Percentiles rank a stretch among this genome's conserved stretches.
Evolutionary conservation across 108 stramenopile genomes (phyloP).

Genomic region (Nitzschia palea): DNA sequence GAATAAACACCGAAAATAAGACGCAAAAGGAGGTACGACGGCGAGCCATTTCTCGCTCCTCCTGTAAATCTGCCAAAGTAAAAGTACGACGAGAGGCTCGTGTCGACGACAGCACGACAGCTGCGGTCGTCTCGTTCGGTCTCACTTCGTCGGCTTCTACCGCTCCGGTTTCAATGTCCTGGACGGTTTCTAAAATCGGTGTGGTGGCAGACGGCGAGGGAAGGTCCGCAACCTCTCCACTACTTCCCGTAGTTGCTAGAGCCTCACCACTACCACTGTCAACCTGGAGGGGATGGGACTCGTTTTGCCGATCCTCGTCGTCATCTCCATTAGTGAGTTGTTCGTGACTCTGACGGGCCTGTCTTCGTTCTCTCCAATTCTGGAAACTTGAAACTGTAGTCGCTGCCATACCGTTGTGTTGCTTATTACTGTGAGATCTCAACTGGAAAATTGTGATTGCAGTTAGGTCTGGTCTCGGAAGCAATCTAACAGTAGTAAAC

Average conservation of each 20-base stretch:
- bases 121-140: not conserved
- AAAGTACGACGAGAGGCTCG: constrained; percentile 12
- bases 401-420: too few species aligned
- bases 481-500: too few species aligned
- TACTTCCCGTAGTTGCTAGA: not conserved
- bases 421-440: too few species aligned
- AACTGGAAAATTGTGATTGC: too few species aligned
- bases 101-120: not conserved
- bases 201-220: not conserved
- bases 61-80: constrained; percentile 53
- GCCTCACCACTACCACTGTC: not conserved
- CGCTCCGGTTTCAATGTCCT: not conserved
- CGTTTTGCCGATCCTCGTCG: not conserved
- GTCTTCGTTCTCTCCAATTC: constrained; percentile 21
- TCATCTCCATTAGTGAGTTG: constrained; percentile 6
- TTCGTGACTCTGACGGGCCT: constrained; percentile 19
- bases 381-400: constrained; percentile 10
- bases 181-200: not conserved
- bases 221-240: not conserved
- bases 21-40: constrained; percentile 70
- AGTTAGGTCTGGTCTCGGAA: too few species aligned
- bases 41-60: constrained; percentile 66
- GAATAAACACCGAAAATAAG: constrained; percentile 63
- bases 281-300: constrained; percentile 11
- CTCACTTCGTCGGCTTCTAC: not conserved